Evolutionary conservation across 169 alveolate genomes (phyloP).

Genomic region (Neospora caninum): DNA sequence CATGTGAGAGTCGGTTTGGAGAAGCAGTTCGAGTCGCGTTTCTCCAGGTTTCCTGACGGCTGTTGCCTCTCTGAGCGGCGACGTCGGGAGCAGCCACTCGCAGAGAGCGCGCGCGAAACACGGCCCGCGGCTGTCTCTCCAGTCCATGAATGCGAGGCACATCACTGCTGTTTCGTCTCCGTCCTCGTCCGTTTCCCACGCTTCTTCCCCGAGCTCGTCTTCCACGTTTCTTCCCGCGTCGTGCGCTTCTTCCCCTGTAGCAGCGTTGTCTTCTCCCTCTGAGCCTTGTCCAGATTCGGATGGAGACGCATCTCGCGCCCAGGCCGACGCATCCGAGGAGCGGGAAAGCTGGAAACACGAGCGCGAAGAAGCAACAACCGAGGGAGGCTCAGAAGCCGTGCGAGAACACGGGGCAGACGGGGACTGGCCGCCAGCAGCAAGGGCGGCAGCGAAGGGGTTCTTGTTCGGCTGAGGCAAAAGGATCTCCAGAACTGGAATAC

Average conservation of each 20-base stretch:
- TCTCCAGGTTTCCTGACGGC: neutral
- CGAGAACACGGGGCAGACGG: neutral
- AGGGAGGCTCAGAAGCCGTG: neutral
- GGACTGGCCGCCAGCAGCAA: neutral
- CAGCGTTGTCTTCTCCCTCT: neutral
- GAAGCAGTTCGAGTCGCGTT: neutral
- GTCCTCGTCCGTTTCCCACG: neutral
- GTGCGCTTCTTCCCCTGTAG: neutral
- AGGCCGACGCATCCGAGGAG: no score
- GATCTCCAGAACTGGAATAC: neutral
- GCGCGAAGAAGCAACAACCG: no score
- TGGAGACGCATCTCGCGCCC: no score
- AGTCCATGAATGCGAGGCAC: neutral
- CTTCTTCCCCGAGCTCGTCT: neutral
- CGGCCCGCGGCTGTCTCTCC: neutral
- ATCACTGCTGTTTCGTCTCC: neutral
- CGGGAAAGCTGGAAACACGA: no score
- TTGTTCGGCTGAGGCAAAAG: neutral
- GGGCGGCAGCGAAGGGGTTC: neutral
- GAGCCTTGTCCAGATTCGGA: neutral
- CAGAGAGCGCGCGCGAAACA: constrained; percentile 32
- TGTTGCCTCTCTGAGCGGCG: neutral
- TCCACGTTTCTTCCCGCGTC: neutral
- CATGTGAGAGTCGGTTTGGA: constrained; percentile 57
- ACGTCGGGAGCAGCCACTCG: neutral